These are phyloP conservation scores for Capsicum baccatum DNA, from an alignment of 257 asterid genomes.

Conservation along the genomic window DNA sequence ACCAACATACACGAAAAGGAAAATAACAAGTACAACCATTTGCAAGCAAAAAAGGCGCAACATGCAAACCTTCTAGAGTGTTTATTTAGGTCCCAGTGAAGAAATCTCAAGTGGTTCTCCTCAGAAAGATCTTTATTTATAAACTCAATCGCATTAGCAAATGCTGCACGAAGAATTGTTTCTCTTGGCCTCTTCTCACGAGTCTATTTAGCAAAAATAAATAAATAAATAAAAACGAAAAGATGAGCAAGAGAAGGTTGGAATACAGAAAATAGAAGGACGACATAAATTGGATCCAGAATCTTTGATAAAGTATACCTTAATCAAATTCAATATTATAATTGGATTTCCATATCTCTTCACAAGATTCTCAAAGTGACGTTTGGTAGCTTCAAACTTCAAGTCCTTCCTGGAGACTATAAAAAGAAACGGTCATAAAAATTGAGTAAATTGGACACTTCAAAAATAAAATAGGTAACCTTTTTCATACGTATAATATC, in stretches of 20 bases:
- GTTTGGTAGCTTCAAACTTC: slow-evolving; percentile 81
- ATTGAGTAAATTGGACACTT: slow-evolving; percentile 27
- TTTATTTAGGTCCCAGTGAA: slow-evolving; percentile 94
- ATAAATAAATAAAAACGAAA: slow-evolving; percentile 26
- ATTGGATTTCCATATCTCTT: slow-evolving; percentile 94
- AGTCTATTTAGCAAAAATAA: slow-evolving; percentile 50
- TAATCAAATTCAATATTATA: slow-evolving; percentile 83
- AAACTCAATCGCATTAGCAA: slow-evolving; percentile 78
- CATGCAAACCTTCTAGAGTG: slow-evolving; percentile 65
- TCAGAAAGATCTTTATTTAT: slow-evolving; percentile 68
- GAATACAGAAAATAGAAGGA: slow-evolving; percentile 28
- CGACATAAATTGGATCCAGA: slow-evolving; percentile 25
- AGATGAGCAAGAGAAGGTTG: background rate
- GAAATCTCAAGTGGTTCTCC: slow-evolving; percentile 80
- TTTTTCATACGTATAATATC: slow-evolving; percentile 73
- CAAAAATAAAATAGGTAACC: slow-evolving; percentile 24
- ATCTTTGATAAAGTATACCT: slow-evolving; percentile 53
- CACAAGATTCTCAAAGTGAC: slow-evolving; percentile 86
- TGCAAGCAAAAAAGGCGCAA: slow-evolving; percentile 23
- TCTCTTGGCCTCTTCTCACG: slow-evolving; percentile 97
- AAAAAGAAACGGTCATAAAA: slow-evolving; percentile 37
- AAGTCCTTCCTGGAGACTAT: slow-evolving; percentile 83
- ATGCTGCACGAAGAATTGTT: slow-evolving; percentile 80
- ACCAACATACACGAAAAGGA: slow-evolving; percentile 16
- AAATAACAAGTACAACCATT: slow-evolving; percentile 9